Base-by-base conservation (phyloP, 148 eudicot species). In the Fagopyrum esculentum region DNA sequence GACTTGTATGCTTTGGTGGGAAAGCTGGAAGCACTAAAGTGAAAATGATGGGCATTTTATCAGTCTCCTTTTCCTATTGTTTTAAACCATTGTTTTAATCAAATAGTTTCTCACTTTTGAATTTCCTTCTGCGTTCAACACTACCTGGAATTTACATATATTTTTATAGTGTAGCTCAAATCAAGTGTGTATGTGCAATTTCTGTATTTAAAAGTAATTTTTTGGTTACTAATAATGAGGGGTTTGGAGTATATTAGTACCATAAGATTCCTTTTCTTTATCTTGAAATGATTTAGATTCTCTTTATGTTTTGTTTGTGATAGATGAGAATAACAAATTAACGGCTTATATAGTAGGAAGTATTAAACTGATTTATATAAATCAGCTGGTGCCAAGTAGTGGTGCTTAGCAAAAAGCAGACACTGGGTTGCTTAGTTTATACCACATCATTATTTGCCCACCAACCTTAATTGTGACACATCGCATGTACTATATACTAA, bases 381-480 rank as follows among this genome's bases (percentile, higher is more conserved):
- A 66, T 5, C n/a, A 43, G 46, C 1, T 5, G 46, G 71, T 66
- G 71, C 17, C 40, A 66, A 35, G 71, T 66, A 66, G 71, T 40
- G 17, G 71, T 66, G 17, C 71, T 66, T 66, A 66, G 71, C 71
- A 66, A 15, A 66, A 66, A 16, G 71, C 46, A 35, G 45, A 49
- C 19, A 29, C 9, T 66, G 71, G n/a, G 46, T 66, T 66, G 47
- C 35, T 66, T 66, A 66, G 46, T 66, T 66, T 66, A 40, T 66
- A 66, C 71, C 70, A 66, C 71, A 30, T 30, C 15, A 12, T 4
- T 6, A 35, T 64, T 6, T 12, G 10, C 70, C 70, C 40, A 64
- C n/a, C 43, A 64, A 64, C 8, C 70, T 64, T 64, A 11, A 9
- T 64, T n/a, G 45, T 40, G 45, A 64, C 12, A 12, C 40, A 60